Base-by-base conservation (phyloP, 257 asterid genomes). In the Solanum megistacrolobum region DNA sequence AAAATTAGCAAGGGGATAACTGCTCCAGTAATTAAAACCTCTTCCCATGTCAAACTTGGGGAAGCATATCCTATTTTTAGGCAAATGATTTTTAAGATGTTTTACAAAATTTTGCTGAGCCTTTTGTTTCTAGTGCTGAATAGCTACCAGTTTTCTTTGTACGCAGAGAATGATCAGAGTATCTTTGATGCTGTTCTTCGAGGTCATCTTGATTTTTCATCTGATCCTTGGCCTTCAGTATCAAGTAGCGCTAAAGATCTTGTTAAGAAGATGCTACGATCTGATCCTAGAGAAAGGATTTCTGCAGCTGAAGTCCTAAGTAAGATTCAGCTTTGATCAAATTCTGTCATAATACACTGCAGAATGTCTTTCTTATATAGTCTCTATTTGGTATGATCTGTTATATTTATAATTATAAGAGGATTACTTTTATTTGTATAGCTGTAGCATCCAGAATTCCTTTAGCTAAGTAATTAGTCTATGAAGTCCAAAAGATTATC, bases 201-300 rank as follows among this genome's bases (percentile, higher is more conserved):
- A 9, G 99, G 99, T 78, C 95, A 74, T 74, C 83, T 74, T 36
- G 83, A 74, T 36, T 74, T 74, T 74, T 74, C 83, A 74, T 74
- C 83, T 74, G 83, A 74, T 74, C 99, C 99, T 66, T 97, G 99
- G 99, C 98, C 99, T 83, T 93, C 96, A 36, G 92, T 97, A 92
- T 96, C 99, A n/a, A 93, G 89, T 87, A 97, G 99, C 86, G 99
- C 98, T 79, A 97, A 95, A 91, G 98, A 96, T 88, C 98, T 97
- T 48, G 98, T 97, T 87, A 95, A 95, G 96, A 97, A 94, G 94
- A 97, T 97, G 99, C 95, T 97, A 83, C 94, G 91, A 35, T 91
- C 93, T 84, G 98, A 96, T 93, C 98, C 99, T 62, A 94, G 89
- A 81, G 92, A 89, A 81, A 93, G 99, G 85, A 91, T 97, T 72